Base-by-base conservation (phyloP, 2,329 filamentous ascomycete species). In the Pezicula carpinea region DNA sequence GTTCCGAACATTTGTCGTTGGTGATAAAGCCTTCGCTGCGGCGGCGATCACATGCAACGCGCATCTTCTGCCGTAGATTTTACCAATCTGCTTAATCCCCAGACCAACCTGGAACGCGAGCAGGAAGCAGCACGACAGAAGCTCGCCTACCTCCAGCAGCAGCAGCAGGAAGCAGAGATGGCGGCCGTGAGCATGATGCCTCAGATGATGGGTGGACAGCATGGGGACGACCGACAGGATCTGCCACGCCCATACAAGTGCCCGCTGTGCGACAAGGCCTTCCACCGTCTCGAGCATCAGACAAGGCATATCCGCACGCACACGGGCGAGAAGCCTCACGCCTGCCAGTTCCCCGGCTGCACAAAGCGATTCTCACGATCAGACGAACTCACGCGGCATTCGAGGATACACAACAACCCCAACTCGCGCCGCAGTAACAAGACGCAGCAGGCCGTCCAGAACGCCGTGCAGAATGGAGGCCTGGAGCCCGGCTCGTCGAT, bases 231-330 rank as follows among this genome's bases (percentile, higher is more conserved):
- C 70, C 56, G 58, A 54, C 62, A 58, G 49, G 92, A 97, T 69
- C 80, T 97, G 45, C 93, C 93, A 50, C 85, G 93, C 47, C 92
- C 92, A 1, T 99, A 99, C 82, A 97, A 97, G 76, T 99, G 92
- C 69, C 91, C 92, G 51, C 81, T 99, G 53, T 99, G 93, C 75
- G 92, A 96, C 63, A 95, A 96, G 78, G 92, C 93, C 51, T 99
- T 99, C 73, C 93, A 97, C 76, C 89, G 93, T 53, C 79, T 99
- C 35, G 92, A 97, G 74, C 92, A 97, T 68, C 92, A 96, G 76
- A 83, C 80, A 18, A 72, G 78, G 60, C 92, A 99, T 70, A 97
- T 97, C 64, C 84, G 92, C 61, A 97, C 93, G 6, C 92, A 99
- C 70, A 99, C 92, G 0, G 93, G 92, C 61, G 92, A 99, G 75